Evolutionary conservation across 2,329 filamentous ascomycete species (phyloP).

Genomic region (Diaporthe citri): DNA sequence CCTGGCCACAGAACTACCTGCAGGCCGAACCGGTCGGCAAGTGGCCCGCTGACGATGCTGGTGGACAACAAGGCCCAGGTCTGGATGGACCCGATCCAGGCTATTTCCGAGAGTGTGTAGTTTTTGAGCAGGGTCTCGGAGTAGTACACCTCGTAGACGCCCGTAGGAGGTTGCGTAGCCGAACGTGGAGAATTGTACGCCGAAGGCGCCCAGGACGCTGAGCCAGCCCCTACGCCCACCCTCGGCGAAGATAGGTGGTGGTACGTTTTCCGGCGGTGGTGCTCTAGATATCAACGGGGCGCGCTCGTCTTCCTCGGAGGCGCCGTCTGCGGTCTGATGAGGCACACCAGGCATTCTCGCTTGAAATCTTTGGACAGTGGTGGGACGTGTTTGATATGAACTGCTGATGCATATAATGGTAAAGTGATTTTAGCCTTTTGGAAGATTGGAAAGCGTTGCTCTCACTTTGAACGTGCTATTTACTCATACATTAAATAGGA

Average conservation of each 20-base stretch:
- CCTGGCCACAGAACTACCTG: conserved; percentile 46
- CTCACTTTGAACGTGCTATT: neutral
- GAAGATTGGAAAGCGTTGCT: neutral
- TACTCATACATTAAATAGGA: neutral
- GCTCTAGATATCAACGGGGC: neutral
- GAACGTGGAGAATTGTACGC: neutral
- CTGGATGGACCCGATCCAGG: conserved; percentile 53
- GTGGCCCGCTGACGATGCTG: conserved; percentile 48
- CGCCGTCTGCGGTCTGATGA: neutral
- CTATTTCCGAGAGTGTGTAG: conserved; percentile 47
- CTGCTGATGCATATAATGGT: neutral
- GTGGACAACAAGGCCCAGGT: conserved; percentile 48
- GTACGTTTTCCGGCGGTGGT: neutral
- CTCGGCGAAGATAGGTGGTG: neutral
- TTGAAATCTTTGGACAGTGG: neutral
- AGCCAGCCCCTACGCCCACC: neutral
- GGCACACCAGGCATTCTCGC: neutral
- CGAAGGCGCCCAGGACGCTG: neutral
- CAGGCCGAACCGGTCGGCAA: conserved; percentile 55
- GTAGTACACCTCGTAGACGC: conserved; percentile 52
- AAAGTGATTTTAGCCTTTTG: neutral
- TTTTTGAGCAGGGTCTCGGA: conserved; percentile 45
- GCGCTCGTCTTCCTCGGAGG: neutral
- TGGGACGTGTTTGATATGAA: neutral
- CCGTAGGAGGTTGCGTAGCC: neutral